Conservation (phyloP, 192 early-diverging fungal genomes). For the Chytriomyces sp. region DNA sequence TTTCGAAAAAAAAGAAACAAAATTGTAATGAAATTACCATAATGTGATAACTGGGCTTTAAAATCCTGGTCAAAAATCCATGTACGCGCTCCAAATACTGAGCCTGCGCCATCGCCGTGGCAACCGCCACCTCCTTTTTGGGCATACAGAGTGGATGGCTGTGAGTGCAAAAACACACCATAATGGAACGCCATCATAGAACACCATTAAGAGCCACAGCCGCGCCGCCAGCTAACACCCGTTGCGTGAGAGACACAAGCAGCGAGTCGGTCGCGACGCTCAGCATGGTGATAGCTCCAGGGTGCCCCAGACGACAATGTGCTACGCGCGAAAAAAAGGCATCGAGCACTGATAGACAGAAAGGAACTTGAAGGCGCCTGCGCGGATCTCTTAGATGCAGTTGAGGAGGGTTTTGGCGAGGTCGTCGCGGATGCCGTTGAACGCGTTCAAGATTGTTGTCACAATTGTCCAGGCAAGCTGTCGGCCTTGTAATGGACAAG, state of each 20-base stretch:
- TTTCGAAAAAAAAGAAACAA: too few species aligned
- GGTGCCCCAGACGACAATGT: conserved; percentile 28
- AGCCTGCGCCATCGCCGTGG: conserved; percentile 24
- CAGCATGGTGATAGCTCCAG: conserved; percentile 7
- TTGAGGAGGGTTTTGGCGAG: conserved; percentile 51
- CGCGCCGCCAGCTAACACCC: conserved; percentile 25
- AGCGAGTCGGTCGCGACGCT: conserved; percentile 31
- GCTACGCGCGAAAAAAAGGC: conserved; percentile 25
- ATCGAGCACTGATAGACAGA: conserved; percentile 22
- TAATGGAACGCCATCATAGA: conserved; percentile 35
- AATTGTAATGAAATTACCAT: too few species aligned
- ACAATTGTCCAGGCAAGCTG: too few species aligned
- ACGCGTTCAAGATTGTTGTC: conserved; percentile 47
- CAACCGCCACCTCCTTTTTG: conserved; percentile 1
- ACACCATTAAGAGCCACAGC: too few species aligned
- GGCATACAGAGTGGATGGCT: conserved; percentile 7
- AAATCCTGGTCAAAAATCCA: too few species aligned
- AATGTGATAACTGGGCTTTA: too few species aligned
- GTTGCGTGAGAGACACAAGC: conserved; percentile 27
- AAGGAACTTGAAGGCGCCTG: conserved; percentile 31
- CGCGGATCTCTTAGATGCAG: conserved; percentile 63
- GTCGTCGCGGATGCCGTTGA: conserved; percentile 37
- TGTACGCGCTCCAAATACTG: conserved; percentile 27
- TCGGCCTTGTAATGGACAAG: too few species aligned
- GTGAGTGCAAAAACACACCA: not conserved